These are phyloP conservation scores for Symbiotaphrina buchneri DNA, from an alignment of 495 filamentous ascomycete species.

Conservation along the genomic window DNA sequence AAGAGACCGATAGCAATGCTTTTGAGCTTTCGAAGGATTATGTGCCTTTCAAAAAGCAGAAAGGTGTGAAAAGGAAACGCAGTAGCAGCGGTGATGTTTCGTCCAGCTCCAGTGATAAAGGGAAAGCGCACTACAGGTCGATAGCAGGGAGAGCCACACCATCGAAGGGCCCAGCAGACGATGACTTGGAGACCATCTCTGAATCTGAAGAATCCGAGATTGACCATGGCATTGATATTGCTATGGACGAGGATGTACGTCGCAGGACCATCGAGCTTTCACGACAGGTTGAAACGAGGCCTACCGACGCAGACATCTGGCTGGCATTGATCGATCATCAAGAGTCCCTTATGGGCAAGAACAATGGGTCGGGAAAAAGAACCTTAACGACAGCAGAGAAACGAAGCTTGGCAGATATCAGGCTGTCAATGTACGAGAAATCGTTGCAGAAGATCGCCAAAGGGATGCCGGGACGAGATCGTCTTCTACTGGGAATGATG, in stretches of 20 bases:
- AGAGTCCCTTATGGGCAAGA: constrained; percentile 27
- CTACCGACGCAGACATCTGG: constrained; percentile 50
- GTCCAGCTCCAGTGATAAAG: constrained; percentile 18
- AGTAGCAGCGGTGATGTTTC: constrained; percentile 3
- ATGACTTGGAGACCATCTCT: constrained; percentile 28
- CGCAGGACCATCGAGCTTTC: constrained; percentile 32
- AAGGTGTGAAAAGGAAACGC: constrained; percentile 9
- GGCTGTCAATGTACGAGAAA: constrained; percentile 59
- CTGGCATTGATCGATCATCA: constrained; percentile 56
- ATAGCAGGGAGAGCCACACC: constrained; percentile 39
- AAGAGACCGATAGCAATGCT: constrained; percentile 7
- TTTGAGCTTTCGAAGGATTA: constrained; percentile 17
- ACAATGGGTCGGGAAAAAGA: constrained; percentile 12
- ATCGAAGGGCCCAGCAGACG: constrained; percentile 19
- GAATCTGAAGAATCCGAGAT: constrained; percentile 20
- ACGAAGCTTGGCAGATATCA: constrained; percentile 50
- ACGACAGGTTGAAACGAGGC: constrained; percentile 32
- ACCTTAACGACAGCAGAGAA: constrained; percentile 34
- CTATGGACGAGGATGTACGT: constrained; percentile 15
- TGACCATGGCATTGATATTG: constrained; percentile 12
- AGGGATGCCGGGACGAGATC: constrained; percentile 20
- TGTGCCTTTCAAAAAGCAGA: constrained; percentile 16
- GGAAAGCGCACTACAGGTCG: constrained; percentile 41
- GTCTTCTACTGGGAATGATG: constrained; percentile 42
- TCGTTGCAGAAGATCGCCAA: constrained; percentile 33